Evolutionary conservation across 2,329 filamentous ascomycete species (phyloP), one percentile per base, ranked within the genome.

Genomic region (Coniella lustricola): DNA sequence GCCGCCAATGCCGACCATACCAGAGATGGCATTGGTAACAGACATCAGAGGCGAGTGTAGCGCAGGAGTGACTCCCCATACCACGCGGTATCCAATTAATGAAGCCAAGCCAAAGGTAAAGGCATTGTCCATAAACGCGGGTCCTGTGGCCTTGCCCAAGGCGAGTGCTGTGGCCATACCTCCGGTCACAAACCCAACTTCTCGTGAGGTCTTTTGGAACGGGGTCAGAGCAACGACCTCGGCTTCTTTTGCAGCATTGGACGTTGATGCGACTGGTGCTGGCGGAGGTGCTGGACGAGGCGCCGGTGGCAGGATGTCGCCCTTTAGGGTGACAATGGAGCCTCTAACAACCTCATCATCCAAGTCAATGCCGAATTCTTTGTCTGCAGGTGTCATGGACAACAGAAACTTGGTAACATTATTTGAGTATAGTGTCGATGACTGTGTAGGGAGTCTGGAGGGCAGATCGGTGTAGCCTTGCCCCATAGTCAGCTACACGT

Each of bases 31-130:
- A 63, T 95, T 95, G 7, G 90, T 95, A 32, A 94, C 89, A 57
- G 85, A 90, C 90, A 95, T 95, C 4, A 95, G 70, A 1, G 89
- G 90, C 2, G 87, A 91, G 64, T 95, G 90, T 4, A 95, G 73
- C 32, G 89, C 87, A 7, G 89, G 89, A 0, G 74, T 71, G 12
- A 95, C 89, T 46, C 88, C 88, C 89, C 89, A 95, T 20, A 95
- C 87, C 5, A 87, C 87, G 42, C 89, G 80, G 61, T 95, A 95
- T 7, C 89, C 90, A 54, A 95, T 89, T 22, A 95, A 70, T 58
- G 87, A 87, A 41, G 90, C 87, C 39, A 95, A 72, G 14, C 84
- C 82, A 64, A 93, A 93, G 0, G 86, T 90, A 61, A 95, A 91
- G 40, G 84, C 80, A 59, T 95, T 95, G 34, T 79, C 73, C 89